phyloP scores from a whole-genome alignment of 2,329 filamentous ascomycete genomes.

The Aspergillus fructus region DNA sequence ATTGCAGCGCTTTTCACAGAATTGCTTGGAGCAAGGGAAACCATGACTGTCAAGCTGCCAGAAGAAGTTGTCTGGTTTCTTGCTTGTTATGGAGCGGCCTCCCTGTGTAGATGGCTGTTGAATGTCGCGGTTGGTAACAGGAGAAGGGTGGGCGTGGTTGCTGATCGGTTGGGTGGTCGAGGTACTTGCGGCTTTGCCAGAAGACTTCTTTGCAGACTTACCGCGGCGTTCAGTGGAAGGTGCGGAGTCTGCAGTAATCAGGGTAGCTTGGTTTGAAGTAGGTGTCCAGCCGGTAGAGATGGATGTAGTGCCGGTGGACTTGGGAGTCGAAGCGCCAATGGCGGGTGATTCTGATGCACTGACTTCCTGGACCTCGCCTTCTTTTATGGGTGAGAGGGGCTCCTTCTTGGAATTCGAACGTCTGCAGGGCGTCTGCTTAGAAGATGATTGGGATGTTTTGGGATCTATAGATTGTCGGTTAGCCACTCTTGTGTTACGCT shows the following conservation, averaged over 20 bases:
- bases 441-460: neutral
- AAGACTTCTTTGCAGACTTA: neutral
- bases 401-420: constrained; percentile 3
- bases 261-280: neutral
- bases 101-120: neutral
- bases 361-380: constrained; percentile 3
- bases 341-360: constrained; percentile 1
- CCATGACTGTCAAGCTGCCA: constrained; percentile 51
- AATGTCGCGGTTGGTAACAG: neutral
- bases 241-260: constrained; percentile 12
- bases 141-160: constrained; percentile 3
- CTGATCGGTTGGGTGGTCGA: neutral
- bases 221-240: neutral
- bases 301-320: constrained; percentile 8
- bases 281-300: constrained; percentile 11
- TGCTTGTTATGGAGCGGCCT: neutral
- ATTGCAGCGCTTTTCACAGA: constrained; percentile 32
- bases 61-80: constrained; percentile 23
- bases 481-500: neutral
- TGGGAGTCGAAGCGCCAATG: constrained; percentile 7
- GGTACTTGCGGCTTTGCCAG: neutral
- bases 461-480: neutral
- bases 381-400: constrained; percentile 13
- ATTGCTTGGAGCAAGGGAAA: constrained; percentile 38
- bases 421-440: neutral